Evolutionary conservation across 306 rosid species (phyloP), one percentile per base, ranked within the genome.

Genomic region (Citrullus mucosospermus): DNA sequence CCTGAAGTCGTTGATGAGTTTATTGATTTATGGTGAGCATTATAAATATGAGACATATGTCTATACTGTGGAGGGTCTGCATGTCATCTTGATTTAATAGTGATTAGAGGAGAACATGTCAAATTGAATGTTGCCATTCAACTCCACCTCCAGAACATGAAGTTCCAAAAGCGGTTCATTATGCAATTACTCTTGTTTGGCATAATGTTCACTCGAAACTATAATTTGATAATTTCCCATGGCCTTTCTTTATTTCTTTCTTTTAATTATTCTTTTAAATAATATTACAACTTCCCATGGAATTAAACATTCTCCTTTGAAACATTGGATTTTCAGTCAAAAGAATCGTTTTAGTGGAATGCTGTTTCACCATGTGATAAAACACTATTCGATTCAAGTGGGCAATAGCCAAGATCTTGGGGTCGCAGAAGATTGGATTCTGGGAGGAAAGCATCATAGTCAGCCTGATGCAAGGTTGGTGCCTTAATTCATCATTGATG

Each of bases 1-100:
- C 97, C 98, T 51, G 98, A 95, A 85, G 97, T 88, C 78, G 98
- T 95, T 82, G 98, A 95, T 81, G 95, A 92, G 86, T 95, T 95
- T 90, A 89, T 92, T 73, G 97, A 95, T 87, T 88, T 92, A 79
- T 90, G 98, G 98, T 95, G 81, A 89, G 98, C 90, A 72, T 62
- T 70, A 6, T 9, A 76, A 22, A 17, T 39, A 39, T 18, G 2
- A 57, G 39, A 76, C 44, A 58, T 57, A 18, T 20, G 39, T 70
- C 39, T 25, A 46, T 41, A 10, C 55, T 72, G 43, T 72, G 39
- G 60, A 15, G 77, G 59, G 60, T 71, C 77, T 71, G 38, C 48
- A 18, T 73, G 51, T 73, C 30, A 53, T 34, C 10, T 11, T 54
- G 46, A 32, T 54, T 74, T 53, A 53, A 2, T 16, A 8, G 59